These are phyloP conservation scores for Saccharomycopsis selenospora DNA, from an alignment of 805 yeast genomes.

Conservation along the genomic window DNA sequence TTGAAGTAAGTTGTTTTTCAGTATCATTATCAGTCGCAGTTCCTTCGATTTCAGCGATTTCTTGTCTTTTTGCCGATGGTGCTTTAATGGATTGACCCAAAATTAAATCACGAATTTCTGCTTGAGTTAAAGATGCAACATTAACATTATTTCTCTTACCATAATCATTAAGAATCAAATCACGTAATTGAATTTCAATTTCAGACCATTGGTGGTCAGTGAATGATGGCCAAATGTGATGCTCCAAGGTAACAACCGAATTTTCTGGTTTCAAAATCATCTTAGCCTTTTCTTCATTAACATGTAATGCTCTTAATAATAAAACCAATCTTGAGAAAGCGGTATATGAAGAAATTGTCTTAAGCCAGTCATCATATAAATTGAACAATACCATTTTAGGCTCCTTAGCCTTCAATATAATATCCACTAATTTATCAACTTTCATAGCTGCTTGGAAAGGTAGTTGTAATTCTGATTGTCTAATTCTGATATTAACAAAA, in stretches of 20 bases:
- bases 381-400: conserved; percentile 90
- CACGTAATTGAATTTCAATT: conserved; percentile 82
- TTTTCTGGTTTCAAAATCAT: conserved; percentile 70
- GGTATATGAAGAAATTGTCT: conserved; percentile 75
- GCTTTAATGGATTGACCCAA: conserved; percentile 91
- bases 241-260: conserved; percentile 57
- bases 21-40: conserved; percentile 34
- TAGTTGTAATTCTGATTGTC: conserved; percentile 81
- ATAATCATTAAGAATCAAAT: conserved; percentile 77
- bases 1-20: conserved; percentile 57
- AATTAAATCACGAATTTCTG: conserved; percentile 88
- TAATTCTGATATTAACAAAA: conserved; percentile 83
- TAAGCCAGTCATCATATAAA: conserved; percentile 91
- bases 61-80: conserved; percentile 78
- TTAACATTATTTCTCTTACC: conserved; percentile 81
- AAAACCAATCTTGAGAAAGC: conserved; percentile 86
- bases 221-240: conserved; percentile 92
- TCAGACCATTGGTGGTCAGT: conserved; percentile 86
- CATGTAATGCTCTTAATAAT: conserved; percentile 73
- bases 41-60: conserved; percentile 52
- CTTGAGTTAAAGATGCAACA: conserved; percentile 79
- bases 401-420: conserved; percentile 80
- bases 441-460: conserved; percentile 86
- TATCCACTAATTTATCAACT: conserved; percentile 69
- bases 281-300: conserved; percentile 70